Percentiles rank a stretch among this genome's conserved stretches.
phyloP scores from a whole-genome alignment of 2,329 filamentous ascomycete genomes.

The Penicillium crustosum region DNA sequence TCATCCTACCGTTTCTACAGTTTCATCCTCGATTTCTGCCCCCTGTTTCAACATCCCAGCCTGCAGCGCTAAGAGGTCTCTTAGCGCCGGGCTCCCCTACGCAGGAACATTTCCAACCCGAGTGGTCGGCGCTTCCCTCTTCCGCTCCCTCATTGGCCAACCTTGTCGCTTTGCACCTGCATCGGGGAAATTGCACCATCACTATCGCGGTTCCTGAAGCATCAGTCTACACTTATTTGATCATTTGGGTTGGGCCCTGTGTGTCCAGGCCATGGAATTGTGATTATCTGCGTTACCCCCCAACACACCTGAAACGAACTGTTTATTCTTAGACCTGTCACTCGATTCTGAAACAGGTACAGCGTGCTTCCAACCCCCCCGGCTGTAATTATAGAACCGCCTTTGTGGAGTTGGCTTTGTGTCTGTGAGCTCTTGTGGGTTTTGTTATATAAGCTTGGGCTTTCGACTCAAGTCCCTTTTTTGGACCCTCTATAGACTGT shows the following conservation, averaged over 20 bases:
- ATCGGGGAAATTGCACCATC: constrained; percentile 16
- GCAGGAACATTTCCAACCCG: constrained; percentile 14
- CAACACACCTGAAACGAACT: constrained; percentile 20
- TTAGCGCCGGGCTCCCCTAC: constrained; percentile 20
- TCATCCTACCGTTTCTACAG: background rate
- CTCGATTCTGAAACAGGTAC: constrained; percentile 24
- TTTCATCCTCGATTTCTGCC: background rate
- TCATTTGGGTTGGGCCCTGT: constrained; percentile 5
- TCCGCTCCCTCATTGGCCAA: constrained; percentile 19
- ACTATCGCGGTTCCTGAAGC: constrained; percentile 22
- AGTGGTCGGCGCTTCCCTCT: constrained; percentile 21
- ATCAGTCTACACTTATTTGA: constrained; percentile 8
- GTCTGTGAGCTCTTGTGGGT: background rate
- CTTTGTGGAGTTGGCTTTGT: constrained; percentile 14
- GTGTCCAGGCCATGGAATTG: constrained; percentile 16
- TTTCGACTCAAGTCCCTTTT: background rate
- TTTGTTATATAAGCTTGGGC: constrained; percentile 3
- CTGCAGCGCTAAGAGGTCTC: background rate
- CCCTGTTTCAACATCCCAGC: background rate
- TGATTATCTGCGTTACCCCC: constrained; percentile 2
- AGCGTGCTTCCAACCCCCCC: constrained; percentile 2
- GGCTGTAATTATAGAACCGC: constrained; percentile 25
- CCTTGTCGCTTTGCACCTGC: constrained; percentile 19
- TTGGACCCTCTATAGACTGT: constrained; percentile 5
- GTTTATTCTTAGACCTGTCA: constrained; percentile 27